These are phyloP conservation scores for Cryoendolithus antarcticus DNA, from an alignment of 2,329 filamentous ascomycete species.

Conservation along the genomic window DNA sequence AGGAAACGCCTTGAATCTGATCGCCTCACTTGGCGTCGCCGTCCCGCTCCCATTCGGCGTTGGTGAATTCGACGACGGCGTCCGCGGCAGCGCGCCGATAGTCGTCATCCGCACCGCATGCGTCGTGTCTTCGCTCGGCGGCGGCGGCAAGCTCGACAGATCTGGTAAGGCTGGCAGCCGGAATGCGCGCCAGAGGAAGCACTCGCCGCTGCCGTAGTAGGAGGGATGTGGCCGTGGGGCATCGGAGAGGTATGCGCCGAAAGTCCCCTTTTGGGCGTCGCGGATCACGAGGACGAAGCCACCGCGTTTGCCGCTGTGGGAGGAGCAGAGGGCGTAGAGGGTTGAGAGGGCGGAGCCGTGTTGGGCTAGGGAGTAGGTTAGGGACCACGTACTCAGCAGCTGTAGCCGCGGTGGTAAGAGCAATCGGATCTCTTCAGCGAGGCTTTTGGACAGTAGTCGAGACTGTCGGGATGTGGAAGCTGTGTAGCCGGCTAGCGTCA, in stretches of 20 bases:
- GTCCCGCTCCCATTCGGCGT: conserved; percentile 4
- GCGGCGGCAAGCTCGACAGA: conserved; percentile 50
- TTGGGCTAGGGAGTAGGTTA: conserved; percentile 83
- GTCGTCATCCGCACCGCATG: conserved; percentile 51
- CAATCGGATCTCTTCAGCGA: conserved; percentile 87
- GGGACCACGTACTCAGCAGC: conserved; percentile 72
- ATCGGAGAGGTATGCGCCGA: conserved; percentile 90
- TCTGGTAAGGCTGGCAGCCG: conserved; percentile 46
- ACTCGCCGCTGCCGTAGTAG: conserved; percentile 94
- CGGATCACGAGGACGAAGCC: conserved; percentile 83
- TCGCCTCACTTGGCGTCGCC: conserved; percentile 51
- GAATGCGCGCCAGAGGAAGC: conserved; percentile 76
- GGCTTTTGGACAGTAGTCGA: conserved; percentile 54
- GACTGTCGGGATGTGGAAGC: conserved; percentile 46
- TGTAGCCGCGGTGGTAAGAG: conserved; percentile 78
- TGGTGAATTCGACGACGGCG: background rate
- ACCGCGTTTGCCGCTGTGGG: conserved; percentile 54
- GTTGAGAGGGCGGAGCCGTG: conserved; percentile 81
- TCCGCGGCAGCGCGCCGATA: conserved; percentile 20
- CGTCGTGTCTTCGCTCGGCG: conserved; percentile 55
- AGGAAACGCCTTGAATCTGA: conserved; percentile 94
- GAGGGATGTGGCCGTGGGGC: conserved; percentile 66
- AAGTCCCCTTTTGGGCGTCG: conserved; percentile 65
- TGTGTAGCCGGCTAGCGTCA: conserved; percentile 57
- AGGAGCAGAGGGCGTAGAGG: conserved; percentile 66